Conservation (phyloP, 805 yeast species). For the Yamadazyma insecticola region DNA sequence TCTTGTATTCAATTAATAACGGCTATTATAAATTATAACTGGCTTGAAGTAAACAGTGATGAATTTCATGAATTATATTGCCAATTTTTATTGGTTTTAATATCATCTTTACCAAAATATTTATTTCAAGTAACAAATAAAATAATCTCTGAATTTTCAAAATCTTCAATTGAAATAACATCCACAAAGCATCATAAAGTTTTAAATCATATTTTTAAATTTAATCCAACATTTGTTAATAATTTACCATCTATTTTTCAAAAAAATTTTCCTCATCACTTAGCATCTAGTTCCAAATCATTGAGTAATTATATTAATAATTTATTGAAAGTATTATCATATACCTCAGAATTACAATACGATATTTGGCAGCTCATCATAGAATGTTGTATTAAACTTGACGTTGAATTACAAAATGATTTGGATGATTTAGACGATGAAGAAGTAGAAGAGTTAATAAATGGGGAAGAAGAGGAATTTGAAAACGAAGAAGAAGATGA, state of each 20-base stretch:
- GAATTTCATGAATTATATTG: slow-evolving; percentile 39
- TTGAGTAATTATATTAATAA: slow-evolving; percentile 64
- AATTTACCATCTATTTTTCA: slow-evolving; percentile 56
- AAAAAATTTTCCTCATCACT: slow-evolving; percentile 72
- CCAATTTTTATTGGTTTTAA: slow-evolving; percentile 70
- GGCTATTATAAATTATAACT: slow-evolving; percentile 58
- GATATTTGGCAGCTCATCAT: slow-evolving; percentile 76
- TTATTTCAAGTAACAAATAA: slow-evolving; percentile 75
- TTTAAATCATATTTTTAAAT: slow-evolving; percentile 56
- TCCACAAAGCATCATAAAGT: slow-evolving; percentile 51
- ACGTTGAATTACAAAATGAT: slow-evolving; percentile 88
- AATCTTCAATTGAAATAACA: slow-evolving; percentile 7
- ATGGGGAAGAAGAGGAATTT: slow-evolving; percentile 44
- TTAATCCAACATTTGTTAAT: slow-evolving; percentile 78
- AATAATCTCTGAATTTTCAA: slow-evolving; percentile 51
- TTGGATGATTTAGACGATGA: slow-evolving; percentile 78
- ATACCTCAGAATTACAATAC: slow-evolving; percentile 72
- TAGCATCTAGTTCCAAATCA: slow-evolving; percentile 48
- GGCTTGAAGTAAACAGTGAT: slow-evolving; percentile 44
- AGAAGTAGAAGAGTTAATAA: slow-evolving; percentile 48
- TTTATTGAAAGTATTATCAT: slow-evolving; percentile 52
- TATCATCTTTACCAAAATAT: slow-evolving; percentile 87
- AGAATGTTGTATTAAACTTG: slow-evolving; percentile 79
- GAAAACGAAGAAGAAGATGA: slow-evolving; percentile 36
- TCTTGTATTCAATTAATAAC: slow-evolving; percentile 50